Conservation (phyloP, 371 early-diverging fungal genomes). For the Actinomortierella ambigua region DNA sequence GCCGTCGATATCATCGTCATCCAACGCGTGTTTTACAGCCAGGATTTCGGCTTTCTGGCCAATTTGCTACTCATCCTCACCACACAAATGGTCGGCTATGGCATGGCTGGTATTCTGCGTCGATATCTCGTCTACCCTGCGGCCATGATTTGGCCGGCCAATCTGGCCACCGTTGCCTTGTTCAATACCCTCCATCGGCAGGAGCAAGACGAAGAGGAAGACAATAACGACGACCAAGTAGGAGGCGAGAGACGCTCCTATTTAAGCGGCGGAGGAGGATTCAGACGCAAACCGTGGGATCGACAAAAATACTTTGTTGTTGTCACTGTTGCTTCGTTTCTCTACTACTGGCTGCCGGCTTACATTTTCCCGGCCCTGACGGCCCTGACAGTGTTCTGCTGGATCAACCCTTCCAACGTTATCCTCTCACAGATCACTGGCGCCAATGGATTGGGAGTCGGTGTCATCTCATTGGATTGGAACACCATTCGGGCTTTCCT, state of each 20-base stretch:
- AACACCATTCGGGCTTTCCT: conserved; percentile 59
- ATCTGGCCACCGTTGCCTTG: conserved; percentile 74
- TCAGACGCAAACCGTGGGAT: conserved; percentile 15
- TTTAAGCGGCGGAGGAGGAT: conserved; percentile 55
- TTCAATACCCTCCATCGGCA: conserved; percentile 70
- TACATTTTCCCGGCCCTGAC: conserved; percentile 69
- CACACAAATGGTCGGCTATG: conserved; percentile 82
- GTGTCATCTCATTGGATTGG: conserved; percentile 74
- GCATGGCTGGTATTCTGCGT: conserved; percentile 80
- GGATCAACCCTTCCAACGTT: conserved; percentile 57
- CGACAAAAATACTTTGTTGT: conserved; percentile 21
- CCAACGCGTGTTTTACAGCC: conserved; percentile 68
- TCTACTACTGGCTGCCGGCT: conserved; percentile 75
- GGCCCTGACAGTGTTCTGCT: conserved; percentile 71
- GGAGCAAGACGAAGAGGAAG: conserved; percentile 39
- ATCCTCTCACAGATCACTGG: conserved; percentile 57
- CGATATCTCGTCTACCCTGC: conserved; percentile 78
- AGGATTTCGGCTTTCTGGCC: conserved; percentile 65
- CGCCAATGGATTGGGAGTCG: conserved; percentile 61
- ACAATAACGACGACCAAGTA: conserved; percentile 25
- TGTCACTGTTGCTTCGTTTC: conserved; percentile 35
- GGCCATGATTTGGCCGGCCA: conserved; percentile 87
- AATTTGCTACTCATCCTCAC: conserved; percentile 66
- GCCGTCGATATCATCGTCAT: conserved; percentile 79
- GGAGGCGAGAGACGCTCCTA: conserved; percentile 37